Base-by-base conservation (phyloP, 225 moss, liverwort and hornwort genomes). In the Antitrichia curtipendula region DNA sequence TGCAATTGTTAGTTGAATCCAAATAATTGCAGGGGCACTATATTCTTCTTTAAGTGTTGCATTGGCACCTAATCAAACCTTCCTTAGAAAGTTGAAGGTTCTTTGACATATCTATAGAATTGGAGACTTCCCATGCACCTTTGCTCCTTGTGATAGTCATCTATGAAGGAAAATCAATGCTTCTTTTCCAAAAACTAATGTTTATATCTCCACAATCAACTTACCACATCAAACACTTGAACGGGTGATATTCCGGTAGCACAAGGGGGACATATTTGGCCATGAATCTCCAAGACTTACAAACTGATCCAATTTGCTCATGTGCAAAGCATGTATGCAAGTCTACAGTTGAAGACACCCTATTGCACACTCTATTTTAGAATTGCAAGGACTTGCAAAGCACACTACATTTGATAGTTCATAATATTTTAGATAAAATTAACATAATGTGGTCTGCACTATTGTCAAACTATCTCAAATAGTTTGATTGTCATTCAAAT, bases 241-340 rank as follows among this genome's bases (percentile, higher is more conserved):
- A 41, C 8, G 15, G 4, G 1, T 27, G 41, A 5, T 15, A 43
- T 43, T 70, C 27, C 1, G 0, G 0, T 43, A 70, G 16, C 16
- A 27, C 0, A 8, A 0, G 40, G 15, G 16, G 0, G 3, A 70
- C 27, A 70, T 43, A 70, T 8, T 27, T 0, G 0, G 0, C 15
- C 5, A 27, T 27, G 5, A 27, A 70, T 43, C 15, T 70, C 27
- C 1, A 10, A 0, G 13, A 3, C 13, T 40, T 1, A 40, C 13
- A 68, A 68, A 38, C 7, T 22, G 3, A 1, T 7, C 40, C 2
- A 10, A 7, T 41, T 70, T 41, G 15, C 41, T 25, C 3, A 41
- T 40, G 23, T 41, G 8, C 70, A 20, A 49, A 32, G 32, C 1
- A 7, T 19, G 2, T 49, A 7, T 74, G 4, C 4, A 74, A 74